Evolutionary conservation across 2,329 filamentous ascomycete species (phyloP).

Genomic region (Diplodia intermedia): DNA sequence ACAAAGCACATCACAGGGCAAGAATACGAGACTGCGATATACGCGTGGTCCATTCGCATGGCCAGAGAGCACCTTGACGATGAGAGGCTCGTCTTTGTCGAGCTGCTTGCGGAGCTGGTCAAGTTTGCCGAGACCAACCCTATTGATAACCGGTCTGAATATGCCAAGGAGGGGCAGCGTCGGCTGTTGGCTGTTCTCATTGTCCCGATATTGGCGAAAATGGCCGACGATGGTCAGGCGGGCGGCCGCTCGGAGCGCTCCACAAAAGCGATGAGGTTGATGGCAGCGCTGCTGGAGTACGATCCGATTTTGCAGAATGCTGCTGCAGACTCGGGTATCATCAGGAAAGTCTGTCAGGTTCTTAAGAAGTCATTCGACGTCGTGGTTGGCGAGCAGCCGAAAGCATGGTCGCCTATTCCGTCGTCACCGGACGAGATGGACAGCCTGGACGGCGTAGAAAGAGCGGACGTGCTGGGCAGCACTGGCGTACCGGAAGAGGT

Average conservation of each 20-base stretch:
- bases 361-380: conserved; percentile 72
- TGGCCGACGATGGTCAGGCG: conserved; percentile 49
- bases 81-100: conserved; percentile 52
- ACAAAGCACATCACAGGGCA: conserved; percentile 45
- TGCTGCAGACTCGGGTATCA: conserved; percentile 73
- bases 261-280: conserved; percentile 70
- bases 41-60: conserved; percentile 56
- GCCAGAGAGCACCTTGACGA: conserved; percentile 51
- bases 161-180: conserved; percentile 46
- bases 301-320: conserved; percentile 81
- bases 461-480: conserved; percentile 24
- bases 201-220: conserved; percentile 57
- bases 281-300: conserved; percentile 80
- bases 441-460: conserved; percentile 16
- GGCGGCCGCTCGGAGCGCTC: conserved; percentile 36
- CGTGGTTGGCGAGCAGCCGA: conserved; percentile 50
- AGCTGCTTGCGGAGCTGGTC: conserved; percentile 46
- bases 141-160: conserved; percentile 46
- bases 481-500: conserved; percentile 45
- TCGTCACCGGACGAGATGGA: conserved; percentile 35
- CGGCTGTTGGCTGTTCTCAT: conserved; percentile 54
- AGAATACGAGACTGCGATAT: conserved; percentile 56
- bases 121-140: conserved; percentile 42
- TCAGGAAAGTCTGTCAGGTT: conserved; percentile 67
- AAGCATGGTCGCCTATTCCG: conserved; percentile 61